phyloP scores from a whole-genome alignment of 345 rosid species.

The Syzygium aqueum region DNA sequence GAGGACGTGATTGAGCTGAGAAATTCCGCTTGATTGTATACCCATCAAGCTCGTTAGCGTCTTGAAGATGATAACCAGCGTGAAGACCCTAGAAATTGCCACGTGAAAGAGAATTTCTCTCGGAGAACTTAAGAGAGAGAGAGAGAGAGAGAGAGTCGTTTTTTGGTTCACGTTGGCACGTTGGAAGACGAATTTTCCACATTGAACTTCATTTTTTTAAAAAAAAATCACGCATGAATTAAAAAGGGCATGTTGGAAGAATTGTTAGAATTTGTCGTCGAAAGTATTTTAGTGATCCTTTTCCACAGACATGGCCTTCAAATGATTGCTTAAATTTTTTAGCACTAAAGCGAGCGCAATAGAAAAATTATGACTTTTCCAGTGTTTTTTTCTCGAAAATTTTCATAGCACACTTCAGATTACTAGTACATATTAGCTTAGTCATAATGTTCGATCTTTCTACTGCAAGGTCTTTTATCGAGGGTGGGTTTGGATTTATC shows the following conservation, averaged over 20 bases:
- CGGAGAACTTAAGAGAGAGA: background rate
- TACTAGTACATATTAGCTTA: too few relatives aligned
- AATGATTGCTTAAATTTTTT: too few relatives aligned
- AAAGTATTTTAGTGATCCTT: background rate
- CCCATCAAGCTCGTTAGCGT: background rate
- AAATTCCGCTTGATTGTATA: background rate
- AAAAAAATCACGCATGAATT: background rate
- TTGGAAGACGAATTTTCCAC: background rate
- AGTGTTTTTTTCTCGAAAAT: too few relatives aligned
- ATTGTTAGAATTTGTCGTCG: background rate
- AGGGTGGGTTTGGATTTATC: background rate
- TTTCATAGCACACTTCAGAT: too few relatives aligned
- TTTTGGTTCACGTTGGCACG: background rate
- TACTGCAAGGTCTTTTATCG: background rate
- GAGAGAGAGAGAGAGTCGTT: background rate
- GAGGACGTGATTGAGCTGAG: background rate
- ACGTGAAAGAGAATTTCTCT: background rate
- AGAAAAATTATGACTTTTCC: too few relatives aligned
- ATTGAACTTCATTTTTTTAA: background rate
- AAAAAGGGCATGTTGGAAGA: background rate
- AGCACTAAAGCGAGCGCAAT: too few relatives aligned
- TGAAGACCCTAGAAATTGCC: conserved; percentile 1
- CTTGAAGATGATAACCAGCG: conserved; percentile 2
- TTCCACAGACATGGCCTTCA: too few relatives aligned
- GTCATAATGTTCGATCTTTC: too few relatives aligned